Evolutionary conservation across 2,329 filamentous ascomycete genomes (phyloP).

Genomic region (Colletotrichum salicis): DNA sequence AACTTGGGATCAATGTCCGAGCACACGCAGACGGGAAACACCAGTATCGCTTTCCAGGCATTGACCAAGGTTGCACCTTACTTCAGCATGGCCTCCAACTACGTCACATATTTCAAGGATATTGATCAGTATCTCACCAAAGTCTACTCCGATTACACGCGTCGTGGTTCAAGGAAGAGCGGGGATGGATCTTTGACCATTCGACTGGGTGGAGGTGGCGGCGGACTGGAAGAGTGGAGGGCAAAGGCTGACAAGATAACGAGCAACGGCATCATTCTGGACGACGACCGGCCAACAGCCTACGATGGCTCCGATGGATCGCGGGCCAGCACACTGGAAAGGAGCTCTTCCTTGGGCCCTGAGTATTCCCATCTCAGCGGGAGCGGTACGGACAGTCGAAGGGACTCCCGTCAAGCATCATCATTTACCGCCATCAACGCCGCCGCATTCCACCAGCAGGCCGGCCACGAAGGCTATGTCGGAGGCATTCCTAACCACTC

Average conservation of each 20-base stretch:
- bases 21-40: conserved; percentile 52
- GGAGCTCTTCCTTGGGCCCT: conserved; percentile 41
- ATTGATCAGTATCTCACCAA: conserved; percentile 64
- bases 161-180: conserved; percentile 41
- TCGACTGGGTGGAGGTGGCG: conserved; percentile 56
- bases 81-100: conserved; percentile 67
- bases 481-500: conserved; percentile 19
- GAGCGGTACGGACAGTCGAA: conserved; percentile 20
- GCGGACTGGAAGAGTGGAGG: conserved; percentile 66
- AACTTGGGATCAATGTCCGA: conserved; percentile 39
- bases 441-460: background rate
- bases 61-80: conserved; percentile 62
- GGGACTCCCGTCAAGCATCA: conserved; percentile 40
- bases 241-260: conserved; percentile 51
- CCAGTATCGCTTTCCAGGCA: conserved; percentile 60
- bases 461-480: conserved; percentile 4
- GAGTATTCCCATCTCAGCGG: conserved; percentile 38
- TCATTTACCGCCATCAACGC: conserved; percentile 54
- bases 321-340: conserved; percentile 46
- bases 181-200: conserved; percentile 50
- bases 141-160: conserved; percentile 51
- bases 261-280: conserved; percentile 55
- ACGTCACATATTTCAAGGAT: conserved; percentile 62
- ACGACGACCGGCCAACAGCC: conserved; percentile 42
- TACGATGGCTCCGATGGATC: conserved; percentile 40